Base-by-base conservation (phyloP, 768 basidiomycete genomes). In the Psilocybe azurescens region DNA sequence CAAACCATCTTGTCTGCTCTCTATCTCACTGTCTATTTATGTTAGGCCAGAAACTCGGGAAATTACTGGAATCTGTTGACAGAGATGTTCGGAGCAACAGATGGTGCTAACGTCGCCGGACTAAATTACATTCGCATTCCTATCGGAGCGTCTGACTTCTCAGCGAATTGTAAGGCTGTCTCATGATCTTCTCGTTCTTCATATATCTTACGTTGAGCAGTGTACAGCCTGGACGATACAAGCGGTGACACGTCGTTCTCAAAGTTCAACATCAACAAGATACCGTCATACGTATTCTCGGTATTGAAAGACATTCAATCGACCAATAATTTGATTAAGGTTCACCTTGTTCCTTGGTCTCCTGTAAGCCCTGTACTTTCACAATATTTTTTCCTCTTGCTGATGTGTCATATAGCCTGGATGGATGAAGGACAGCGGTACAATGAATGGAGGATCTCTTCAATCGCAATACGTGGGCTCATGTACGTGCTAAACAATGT, bases 111-210 rank as follows among this genome's bases (percentile, higher is more conserved):
- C 58, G 79, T 84, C 5, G 90, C 91, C 29, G 91, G 90, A 1
- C 74, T 93, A 54, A 86, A 85, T 47, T 89, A 89, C 67, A 74
- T 93, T 53, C 84, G 91, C 9, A 77, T 92, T 41, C 84, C 90
- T 0, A 79, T 93, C 13, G 91, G 91, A 13, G 88, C 91, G 3
- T 83, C 88, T 3, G 91, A 92, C 72, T 92, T 92, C 68, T 90
- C 91, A 10, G 75, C 83, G 3, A 77, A 66, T 3, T 65, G 89
- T 89, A 60, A 49, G 80, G 60, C 46, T 28, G 24, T 50, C 5
- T 47, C 11, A 32, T 14, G 13, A n/a, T 3, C 14, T n/a, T 18
- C 28, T 33, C 50, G 74, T 58, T 5, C 38, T 33, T 1, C n/a
- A 10, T 24, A 18, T 50, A 24, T 32, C 33, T 52, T 5, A 63